Evolutionary conservation across 352 stramenopile genomes (phyloP).

Genomic region (Globisporangium cystogenes): DNA sequence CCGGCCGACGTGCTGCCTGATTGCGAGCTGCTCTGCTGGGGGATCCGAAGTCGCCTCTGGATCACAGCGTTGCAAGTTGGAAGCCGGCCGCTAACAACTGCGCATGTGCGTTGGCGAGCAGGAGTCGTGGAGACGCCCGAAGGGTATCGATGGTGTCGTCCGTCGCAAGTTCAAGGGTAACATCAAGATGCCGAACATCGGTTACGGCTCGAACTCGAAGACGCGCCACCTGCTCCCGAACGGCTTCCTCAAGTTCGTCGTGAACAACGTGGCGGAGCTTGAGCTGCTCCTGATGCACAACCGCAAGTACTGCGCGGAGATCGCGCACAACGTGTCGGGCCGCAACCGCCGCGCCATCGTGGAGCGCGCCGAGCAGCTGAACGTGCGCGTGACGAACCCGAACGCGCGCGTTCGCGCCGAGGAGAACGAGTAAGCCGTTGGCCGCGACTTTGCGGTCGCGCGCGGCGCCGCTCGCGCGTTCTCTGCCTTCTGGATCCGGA

Average conservation of each 20-base stretch:
- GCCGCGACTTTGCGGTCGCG: constrained; percentile 2
- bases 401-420: constrained; percentile 96
- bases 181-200: constrained; percentile 98
- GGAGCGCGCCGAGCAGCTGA: constrained; percentile 97
- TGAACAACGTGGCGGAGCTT: constrained; percentile 98
- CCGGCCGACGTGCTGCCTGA: not conserved
- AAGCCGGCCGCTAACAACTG: not conserved
- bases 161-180: constrained; percentile 99
- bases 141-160: constrained; percentile 99
- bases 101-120: constrained; percentile 6
- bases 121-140: constrained; percentile 97
- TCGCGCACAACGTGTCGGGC: constrained; percentile 97
- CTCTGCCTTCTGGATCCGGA: constrained; percentile 14
- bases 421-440: constrained; percentile 89
- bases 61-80: not conserved
- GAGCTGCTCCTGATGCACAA: constrained; percentile 94
- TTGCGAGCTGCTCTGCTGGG: not conserved
- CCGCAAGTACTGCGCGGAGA: constrained; percentile 98
- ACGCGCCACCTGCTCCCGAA: constrained; percentile 97
- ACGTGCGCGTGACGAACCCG: constrained; percentile 98
- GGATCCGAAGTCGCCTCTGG: not conserved
- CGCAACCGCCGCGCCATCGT: constrained; percentile 97
- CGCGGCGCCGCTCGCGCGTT: constrained; percentile 2
- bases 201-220: constrained; percentile 99
- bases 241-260: constrained; percentile 99